Base-by-base conservation (phyloP, 2,329 filamentous ascomycete species). In the Sarocladiaceae sp. region DNA sequence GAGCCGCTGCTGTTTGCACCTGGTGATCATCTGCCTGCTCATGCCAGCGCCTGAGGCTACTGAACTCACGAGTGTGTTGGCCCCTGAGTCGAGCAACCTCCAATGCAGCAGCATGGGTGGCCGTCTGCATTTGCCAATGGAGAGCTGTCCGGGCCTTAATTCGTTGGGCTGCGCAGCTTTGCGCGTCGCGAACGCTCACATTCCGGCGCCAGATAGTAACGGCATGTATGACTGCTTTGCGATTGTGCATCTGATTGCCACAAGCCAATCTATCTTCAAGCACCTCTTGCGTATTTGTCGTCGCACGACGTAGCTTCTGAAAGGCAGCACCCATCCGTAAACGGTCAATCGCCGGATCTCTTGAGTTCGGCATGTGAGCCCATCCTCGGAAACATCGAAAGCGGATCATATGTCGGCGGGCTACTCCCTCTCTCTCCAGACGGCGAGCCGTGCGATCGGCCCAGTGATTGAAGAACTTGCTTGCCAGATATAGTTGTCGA, bases 351-450 rank as follows among this genome's bases (percentile, higher is more conserved):
- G 55, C 59, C 3, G 66, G 66, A 5, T 62, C 56, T 17, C 58
- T 63, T 11, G 63, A 60, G 26, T 55, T 61, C 13, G 69, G 68
- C 6, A 61, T 60, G 49, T 67, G 63, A 28, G 60, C 65, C 69
- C 69, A 71, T 33, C 62, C 62, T 36, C 60, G 60, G 51, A 71
- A 71, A 52, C 65, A 71, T 11, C 72, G 71, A 53, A 72, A 82
- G 52, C 85, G 77, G 51, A 94, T 70, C 54, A 92, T 82, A 63
- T 90, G 87, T 55, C 82, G 76, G 56, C 87, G 78, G 18, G 88
- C 89, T 37, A 83, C 75, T 4, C 79, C 81, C 3, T 87, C 89
- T 36, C 82, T 79, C 56, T 83, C 77, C 15, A 83, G 73, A 60
- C 89, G 82, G 13, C 88, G 82, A 5, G 76, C 77, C 11, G 87